Percentiles rank a stretch among this genome's conserved stretches.
These are phyloP conservation scores for Trametes versicolor DNA, from an alignment of 1,284 basidiomycete genomes.

Conservation along the genomic window DNA sequence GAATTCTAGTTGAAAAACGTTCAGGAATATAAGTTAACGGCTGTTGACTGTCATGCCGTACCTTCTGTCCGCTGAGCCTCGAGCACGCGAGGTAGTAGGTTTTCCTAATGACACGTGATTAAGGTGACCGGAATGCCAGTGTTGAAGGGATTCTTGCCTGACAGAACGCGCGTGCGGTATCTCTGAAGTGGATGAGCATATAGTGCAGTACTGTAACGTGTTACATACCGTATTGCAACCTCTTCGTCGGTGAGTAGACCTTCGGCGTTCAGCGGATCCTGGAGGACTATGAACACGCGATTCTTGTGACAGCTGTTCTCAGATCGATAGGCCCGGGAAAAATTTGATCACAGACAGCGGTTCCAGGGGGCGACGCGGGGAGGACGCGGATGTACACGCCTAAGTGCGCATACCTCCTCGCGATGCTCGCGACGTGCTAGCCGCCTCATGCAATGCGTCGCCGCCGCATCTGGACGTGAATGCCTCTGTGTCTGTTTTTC, in stretches of 20 bases:
- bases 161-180: slow-evolving; percentile 88
- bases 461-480: no score
- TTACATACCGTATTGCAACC: slow-evolving; percentile 81
- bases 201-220: slow-evolving; percentile 3
- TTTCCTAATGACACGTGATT: slow-evolving; percentile 61
- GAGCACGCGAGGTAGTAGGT: slow-evolving; percentile 84
- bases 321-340: no score
- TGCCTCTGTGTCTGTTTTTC: no score
- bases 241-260: slow-evolving; percentile 91
- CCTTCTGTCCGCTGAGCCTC: slow-evolving; percentile 92
- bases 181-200: slow-evolving; percentile 53
- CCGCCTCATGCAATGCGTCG: no score
- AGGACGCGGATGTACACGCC: no score
- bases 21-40: background rate
- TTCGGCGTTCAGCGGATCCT: slow-evolving; percentile 85
- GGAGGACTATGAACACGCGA: background rate
- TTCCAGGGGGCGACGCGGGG: no score
- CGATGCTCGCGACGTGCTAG: no score
- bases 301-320: no score
- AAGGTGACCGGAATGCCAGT: background rate
- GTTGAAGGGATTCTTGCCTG: slow-evolving; percentile 57
- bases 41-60: slow-evolving; percentile 42
- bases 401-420: no score
- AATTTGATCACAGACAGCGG: no score
- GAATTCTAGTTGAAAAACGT: slow-evolving; percentile 65